Evolutionary conservation across 106 monocot species (phyloP), one percentile per base, ranked within the genome.

Genomic region (Narthecium ossifragum): DNA sequence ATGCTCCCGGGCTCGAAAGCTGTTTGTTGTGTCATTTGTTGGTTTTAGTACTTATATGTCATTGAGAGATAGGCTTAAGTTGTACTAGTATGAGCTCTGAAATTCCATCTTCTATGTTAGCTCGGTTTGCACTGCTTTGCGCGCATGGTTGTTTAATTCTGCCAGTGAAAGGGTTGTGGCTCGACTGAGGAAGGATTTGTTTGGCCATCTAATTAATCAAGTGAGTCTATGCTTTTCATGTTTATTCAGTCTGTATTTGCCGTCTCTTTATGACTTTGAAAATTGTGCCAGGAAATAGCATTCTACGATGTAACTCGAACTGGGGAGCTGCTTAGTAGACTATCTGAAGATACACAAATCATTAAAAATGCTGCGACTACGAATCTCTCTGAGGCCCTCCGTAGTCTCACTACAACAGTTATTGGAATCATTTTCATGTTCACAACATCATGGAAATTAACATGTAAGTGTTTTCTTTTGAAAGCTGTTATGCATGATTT

Each of bases 291-390:
- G 98, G 98, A 99, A 75, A 88, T 99, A 79, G 98, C 98, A 39
- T 91, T 99, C 55, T 99, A 60, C 73, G 98, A 99, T 76, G 84
- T 99, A 49, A 99, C 90, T 25, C 75, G 98, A 63, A 99, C 98
- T 34, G 98, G 98, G 34, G 98, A 99, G 62, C 98, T 99, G 23
- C 66, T 99, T 61, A 99, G 98, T 72, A 84, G 98, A 65, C 63
- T 91, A 69, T 99, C 98, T 57, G 98, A 99, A 74, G 98, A 99
- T 65, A 88, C 98, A 30, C 98, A 91, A 59, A 88, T 99, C 51
- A 91, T 99, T 51, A 99, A 99, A 67, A 99, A 91, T 84, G 98
- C 91, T 59, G 98, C 98, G 33, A 99, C 98, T 3, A 99, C 90
- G 21, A 99, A 89, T 72, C 65, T 99, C 2, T 99, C 98, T 11